phyloP scores from a whole-genome alignment of 805 yeast genomes.

The Saturnispora sanitii region DNA sequence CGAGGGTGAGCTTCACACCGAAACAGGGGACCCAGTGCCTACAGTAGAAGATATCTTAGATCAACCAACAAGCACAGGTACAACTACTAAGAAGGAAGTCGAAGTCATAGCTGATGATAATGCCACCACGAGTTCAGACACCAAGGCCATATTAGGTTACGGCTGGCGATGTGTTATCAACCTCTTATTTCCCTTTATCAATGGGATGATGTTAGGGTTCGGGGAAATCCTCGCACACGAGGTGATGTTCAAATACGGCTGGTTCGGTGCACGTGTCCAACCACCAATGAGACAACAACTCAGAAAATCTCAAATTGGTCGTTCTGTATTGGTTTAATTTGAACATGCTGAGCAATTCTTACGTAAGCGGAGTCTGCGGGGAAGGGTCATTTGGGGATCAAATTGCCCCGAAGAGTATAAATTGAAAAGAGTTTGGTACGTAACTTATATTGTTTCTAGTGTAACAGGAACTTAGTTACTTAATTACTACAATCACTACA shows the following conservation, averaged over 20 bases:
- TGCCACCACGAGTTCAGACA: neutral
- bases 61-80: neutral
- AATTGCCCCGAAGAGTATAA: neutral
- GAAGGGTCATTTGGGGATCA: slow-evolving; percentile 2
- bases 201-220: slow-evolving; percentile 92
- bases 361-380: neutral
- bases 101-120: neutral
- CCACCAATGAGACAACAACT: slow-evolving; percentile 5
- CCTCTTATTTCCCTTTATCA: slow-evolving; percentile 74
- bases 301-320: neutral
- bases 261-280: slow-evolving; percentile 61
- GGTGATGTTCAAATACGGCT: slow-evolving; percentile 68
- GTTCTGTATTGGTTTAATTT: slow-evolving; percentile 1
- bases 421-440: neutral
- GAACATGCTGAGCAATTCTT: neutral
- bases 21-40: neutral
- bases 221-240: slow-evolving; percentile 95
- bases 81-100: neutral
- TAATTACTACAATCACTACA: too few species aligned
- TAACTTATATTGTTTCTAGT: too few species aligned
- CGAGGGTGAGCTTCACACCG: neutral
- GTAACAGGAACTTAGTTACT: too few species aligned
- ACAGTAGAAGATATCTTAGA: neutral
- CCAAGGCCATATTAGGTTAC: slow-evolving; percentile 15
- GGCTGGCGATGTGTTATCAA: slow-evolving; percentile 55